These are phyloP conservation scores for Podospora tetraspora DNA, from an alignment of 495 filamentous ascomycete genomes.

Conservation along the genomic window DNA sequence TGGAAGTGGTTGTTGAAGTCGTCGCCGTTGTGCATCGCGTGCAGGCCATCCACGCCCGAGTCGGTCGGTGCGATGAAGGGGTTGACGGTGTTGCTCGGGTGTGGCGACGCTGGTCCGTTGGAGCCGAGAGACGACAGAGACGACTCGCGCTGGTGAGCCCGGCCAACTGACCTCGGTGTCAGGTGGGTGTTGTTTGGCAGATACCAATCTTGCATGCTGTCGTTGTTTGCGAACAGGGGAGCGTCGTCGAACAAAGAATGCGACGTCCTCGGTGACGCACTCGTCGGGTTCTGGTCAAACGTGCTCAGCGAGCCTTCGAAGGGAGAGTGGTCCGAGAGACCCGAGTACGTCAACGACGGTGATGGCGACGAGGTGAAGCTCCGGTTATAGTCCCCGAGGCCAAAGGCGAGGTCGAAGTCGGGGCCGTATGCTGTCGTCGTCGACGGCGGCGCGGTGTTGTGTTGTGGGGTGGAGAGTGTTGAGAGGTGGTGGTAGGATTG, in stretches of 20 bases:
- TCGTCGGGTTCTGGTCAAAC: slow-evolving; percentile 3
- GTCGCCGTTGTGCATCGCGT: slow-evolving; percentile 34
- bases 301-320: background rate
- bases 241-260: slow-evolving; percentile 29
- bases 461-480: background rate
- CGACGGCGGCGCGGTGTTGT: background rate
- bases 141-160: slow-evolving; percentile 49
- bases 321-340: background rate
- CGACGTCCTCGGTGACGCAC: slow-evolving; percentile 27
- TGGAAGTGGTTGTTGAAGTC: slow-evolving; percentile 35
- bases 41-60: slow-evolving; percentile 33
- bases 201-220: slow-evolving; percentile 44
- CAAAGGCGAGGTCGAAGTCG: background rate
- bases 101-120: slow-evolving; percentile 50
- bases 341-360: background rate
- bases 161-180: slow-evolving; percentile 36
- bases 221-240: slow-evolving; percentile 23
- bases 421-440: background rate
- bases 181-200: slow-evolving; percentile 30
- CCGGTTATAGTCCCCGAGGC: background rate
- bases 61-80: slow-evolving; percentile 50
- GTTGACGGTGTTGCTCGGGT: slow-evolving; percentile 45
- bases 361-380: background rate
- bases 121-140: slow-evolving; percentile 54
- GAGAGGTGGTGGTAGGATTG: background rate